Evolutionary conservation across 78 protist genomes (phyloP).

Genomic region (Tieghemostelium lacteum): DNA sequence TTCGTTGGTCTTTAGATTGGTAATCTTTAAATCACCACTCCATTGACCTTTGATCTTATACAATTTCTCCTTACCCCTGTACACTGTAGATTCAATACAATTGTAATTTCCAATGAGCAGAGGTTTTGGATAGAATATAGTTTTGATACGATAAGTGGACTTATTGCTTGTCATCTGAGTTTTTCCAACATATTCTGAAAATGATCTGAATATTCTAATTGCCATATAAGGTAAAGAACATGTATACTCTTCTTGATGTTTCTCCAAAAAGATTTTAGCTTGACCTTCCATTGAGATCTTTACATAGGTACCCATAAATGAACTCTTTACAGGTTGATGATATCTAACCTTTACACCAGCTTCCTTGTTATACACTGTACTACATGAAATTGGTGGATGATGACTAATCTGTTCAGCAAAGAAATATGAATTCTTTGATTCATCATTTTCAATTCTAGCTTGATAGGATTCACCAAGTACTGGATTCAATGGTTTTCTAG

Average conservation of each 20-base stretch:
- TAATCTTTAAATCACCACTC: conserved; percentile 53
- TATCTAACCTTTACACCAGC: conserved; percentile 3
- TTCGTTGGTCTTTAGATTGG: conserved; percentile 32
- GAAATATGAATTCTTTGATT: neutral
- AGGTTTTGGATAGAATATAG: conserved; percentile 36
- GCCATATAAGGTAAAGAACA: conserved; percentile 11
- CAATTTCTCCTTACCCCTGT: conserved; percentile 49
- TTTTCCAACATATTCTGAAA: conserved; percentile 42
- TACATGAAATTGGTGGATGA: conserved; percentile 61
- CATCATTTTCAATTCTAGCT: neutral
- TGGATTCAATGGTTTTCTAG: conserved; percentile 72
- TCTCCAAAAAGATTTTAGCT: conserved; percentile 2
- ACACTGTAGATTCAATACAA: conserved; percentile 30
- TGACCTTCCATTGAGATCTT: conserved; percentile 36
- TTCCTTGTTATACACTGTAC: neutral
- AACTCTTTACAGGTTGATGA: conserved; percentile 6
- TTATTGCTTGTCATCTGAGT: conserved; percentile 1
- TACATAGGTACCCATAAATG: conserved; percentile 64
- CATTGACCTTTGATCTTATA: conserved; percentile 46
- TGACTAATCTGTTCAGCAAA: conserved; percentile 64
- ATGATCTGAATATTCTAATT: conserved; percentile 43
- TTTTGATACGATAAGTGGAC: conserved; percentile 4
- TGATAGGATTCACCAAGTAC: conserved; percentile 47
- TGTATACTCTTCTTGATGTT: conserved; percentile 10
- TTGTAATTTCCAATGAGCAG: conserved; percentile 38